Percentiles rank a stretch among this genome's conserved stretches.
Conservation (phyloP, 768 basidiomycete species). For the Grammothele lineata region DNA sequence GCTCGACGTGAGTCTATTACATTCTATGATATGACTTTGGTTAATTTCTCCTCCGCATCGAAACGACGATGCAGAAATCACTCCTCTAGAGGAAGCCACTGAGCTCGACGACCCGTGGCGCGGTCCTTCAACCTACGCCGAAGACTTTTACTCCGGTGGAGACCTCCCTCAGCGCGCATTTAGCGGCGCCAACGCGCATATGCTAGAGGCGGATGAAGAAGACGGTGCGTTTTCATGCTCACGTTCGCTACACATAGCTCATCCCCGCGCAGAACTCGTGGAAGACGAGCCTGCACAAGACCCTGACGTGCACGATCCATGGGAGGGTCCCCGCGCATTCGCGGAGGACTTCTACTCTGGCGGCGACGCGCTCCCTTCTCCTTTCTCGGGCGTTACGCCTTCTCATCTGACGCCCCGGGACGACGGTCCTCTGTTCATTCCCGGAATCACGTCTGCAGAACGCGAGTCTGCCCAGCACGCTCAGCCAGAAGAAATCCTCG, state of each 20-base stretch:
- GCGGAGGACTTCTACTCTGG: constrained; percentile 44
- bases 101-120: constrained; percentile 39
- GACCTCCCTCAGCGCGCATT: constrained; percentile 22
- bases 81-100: too few species aligned
- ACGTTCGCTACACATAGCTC: background rate
- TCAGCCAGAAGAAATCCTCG: background rate
- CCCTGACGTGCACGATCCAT: constrained; percentile 35
- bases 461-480: too few species aligned
- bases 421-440: too few species aligned
- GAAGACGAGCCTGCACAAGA: constrained; percentile 2
- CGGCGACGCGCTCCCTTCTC: constrained; percentile 29
- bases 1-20: background rate
- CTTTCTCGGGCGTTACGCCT: too few species aligned
- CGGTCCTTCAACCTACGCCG: constrained; percentile 35
- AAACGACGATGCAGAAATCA: too few species aligned
- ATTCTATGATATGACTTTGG: too few species aligned
- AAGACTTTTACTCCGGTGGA: constrained; percentile 43
- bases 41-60: too few species aligned
- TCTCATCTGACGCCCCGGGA: too few species aligned
- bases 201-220: constrained; percentile 38
- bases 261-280: constrained; percentile 5
- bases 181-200: background rate
- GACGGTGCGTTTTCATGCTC: background rate
- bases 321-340: constrained; percentile 35
- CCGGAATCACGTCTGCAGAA: too few species aligned